These are phyloP conservation scores for Suhomyces terraborum DNA, from an alignment of 1,139 yeast species.

Conservation along the genomic window DNA sequence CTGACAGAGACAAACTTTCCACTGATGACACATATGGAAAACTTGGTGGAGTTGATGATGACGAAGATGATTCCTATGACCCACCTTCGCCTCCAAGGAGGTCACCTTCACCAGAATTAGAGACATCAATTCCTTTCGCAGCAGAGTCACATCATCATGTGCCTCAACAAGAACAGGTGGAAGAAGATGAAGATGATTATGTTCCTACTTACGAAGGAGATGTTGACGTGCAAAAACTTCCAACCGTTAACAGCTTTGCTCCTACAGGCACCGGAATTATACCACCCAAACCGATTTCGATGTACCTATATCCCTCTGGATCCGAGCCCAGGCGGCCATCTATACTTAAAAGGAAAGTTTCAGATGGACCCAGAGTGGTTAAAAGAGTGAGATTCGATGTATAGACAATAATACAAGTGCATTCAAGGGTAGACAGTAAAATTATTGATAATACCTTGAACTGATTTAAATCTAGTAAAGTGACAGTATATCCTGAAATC, in stretches of 20 bases:
- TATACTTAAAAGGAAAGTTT: constrained; percentile 12
- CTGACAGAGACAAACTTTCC: neutral
- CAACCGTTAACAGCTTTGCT: neutral
- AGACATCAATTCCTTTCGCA: neutral
- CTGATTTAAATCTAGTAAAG: neutral
- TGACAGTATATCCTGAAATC: too few species aligned
- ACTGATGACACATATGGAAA: neutral
- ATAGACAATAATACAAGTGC: constrained; percentile 3
- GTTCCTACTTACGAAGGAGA: constrained; percentile 11
- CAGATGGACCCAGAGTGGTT: constrained; percentile 8
- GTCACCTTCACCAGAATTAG: constrained; percentile 9
- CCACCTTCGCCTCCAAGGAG: constrained; percentile 9
- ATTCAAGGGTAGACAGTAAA: neutral
- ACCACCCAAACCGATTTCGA: constrained; percentile 3
- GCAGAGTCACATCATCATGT: neutral
- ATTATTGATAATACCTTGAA: neutral
- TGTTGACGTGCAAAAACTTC: neutral
- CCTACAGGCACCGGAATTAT: constrained; percentile 10
- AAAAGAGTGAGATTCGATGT: constrained; percentile 14
- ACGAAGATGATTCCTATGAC: constrained; percentile 11
- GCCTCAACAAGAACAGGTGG: neutral
- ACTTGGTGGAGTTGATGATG: neutral
- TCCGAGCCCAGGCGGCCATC: constrained; percentile 9
- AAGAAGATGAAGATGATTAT: constrained; percentile 14
- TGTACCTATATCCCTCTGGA: constrained; percentile 3